phyloP scores from a whole-genome alignment of 73 alveolate genomes.

The Stentor coeruleus region DNA sequence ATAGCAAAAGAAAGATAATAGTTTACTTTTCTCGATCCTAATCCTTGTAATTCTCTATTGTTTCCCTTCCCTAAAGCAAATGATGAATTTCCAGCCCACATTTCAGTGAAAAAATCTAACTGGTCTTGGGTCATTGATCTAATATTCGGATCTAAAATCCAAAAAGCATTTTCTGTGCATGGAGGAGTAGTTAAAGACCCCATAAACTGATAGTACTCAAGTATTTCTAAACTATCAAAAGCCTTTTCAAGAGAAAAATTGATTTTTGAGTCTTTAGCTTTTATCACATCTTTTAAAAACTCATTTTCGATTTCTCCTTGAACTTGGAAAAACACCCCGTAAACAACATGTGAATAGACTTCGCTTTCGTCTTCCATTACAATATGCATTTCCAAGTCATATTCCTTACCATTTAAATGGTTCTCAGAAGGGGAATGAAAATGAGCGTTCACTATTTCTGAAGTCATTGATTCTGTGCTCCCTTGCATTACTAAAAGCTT shows the following conservation, averaged over 20 bases:
- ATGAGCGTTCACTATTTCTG: background rate
- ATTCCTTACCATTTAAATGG: background rate
- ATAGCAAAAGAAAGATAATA: too few species aligned
- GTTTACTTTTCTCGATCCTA: background rate
- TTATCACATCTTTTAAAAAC: background rate
- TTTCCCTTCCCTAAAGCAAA: constrained; percentile 75
- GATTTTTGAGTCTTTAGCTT: background rate
- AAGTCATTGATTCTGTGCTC: background rate
- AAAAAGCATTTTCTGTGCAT: constrained; percentile 64
- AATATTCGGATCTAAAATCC: constrained; percentile 62
- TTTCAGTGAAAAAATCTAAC: constrained; percentile 40
- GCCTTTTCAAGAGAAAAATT: background rate
- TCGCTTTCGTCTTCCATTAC: background rate
- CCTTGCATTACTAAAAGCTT: background rate
- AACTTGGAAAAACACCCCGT: background rate
- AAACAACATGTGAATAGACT: background rate
- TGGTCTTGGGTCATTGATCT: constrained; percentile 55
- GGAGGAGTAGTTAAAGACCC: constrained; percentile 84
- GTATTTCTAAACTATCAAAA: background rate
- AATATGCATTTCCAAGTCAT: constrained; percentile 7
- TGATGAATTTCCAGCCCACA: constrained; percentile 50
- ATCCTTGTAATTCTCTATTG: constrained; percentile 34
- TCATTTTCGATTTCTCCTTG: background rate
- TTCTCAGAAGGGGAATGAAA: constrained; percentile 12
- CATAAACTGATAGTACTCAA: constrained; percentile 30